phyloP scores from a whole-genome alignment of 768 basidiomycete species.

The Kwoniella sp. region DNA sequence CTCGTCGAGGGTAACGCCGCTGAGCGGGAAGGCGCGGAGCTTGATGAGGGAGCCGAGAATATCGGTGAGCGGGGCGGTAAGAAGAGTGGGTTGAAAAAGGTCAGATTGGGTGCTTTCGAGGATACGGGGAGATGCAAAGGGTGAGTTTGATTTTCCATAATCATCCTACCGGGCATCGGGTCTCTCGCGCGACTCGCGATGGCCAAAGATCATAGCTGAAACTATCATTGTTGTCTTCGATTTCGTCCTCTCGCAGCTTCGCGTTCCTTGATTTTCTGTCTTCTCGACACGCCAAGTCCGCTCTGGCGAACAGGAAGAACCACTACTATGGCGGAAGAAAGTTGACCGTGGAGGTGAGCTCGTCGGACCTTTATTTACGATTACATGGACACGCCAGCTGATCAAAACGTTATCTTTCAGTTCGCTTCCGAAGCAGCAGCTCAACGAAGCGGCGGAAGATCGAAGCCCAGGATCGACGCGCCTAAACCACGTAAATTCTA shows the following conservation, averaged over 20 bases:
- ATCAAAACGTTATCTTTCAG: conserved; percentile 20
- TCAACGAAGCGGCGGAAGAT: conserved; percentile 44
- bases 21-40: conserved; percentile 32
- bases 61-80: conserved; percentile 42
- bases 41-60: conserved; percentile 61
- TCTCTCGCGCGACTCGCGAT: too few species aligned
- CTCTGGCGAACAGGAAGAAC: conserved; percentile 80
- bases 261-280: conserved; percentile 90
- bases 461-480: conserved; percentile 17
- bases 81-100: conserved; percentile 63
- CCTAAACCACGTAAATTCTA: conserved; percentile 18
- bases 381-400: neutral
- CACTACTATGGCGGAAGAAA: conserved; percentile 80
- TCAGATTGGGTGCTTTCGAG: conserved; percentile 94
- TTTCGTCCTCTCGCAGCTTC: conserved; percentile 65
- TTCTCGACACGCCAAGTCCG: conserved; percentile 75
- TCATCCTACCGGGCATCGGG: too few species aligned
- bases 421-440: conserved; percentile 56
- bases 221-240: too few species aligned
- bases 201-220: conserved; percentile 7
- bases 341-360: conserved; percentile 65
- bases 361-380: too few species aligned
- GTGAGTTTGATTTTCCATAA: conserved; percentile 59
- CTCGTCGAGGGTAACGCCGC: conserved; percentile 70
- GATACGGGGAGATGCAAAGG: conserved; percentile 95